Percentiles rank a stretch among this genome's conserved stretches.
These are phyloP conservation scores for Globisporangium perplexum DNA, from an alignment of 352 stramenopile species.

Conservation along the genomic window DNA sequence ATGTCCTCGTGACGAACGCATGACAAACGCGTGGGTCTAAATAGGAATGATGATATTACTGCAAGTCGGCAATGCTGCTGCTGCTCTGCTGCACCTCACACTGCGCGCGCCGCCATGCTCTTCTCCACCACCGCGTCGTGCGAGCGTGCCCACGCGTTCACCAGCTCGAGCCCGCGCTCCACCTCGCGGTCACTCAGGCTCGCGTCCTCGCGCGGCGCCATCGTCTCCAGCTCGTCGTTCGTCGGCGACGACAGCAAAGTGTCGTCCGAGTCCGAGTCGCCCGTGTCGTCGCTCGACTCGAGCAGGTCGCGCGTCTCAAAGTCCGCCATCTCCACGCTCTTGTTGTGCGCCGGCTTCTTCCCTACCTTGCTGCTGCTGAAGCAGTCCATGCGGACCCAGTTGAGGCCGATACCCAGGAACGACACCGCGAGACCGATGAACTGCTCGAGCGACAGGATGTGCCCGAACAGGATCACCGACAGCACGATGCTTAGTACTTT, in stretches of 20 bases:
- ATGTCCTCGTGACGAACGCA: background rate
- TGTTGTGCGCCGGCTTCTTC: background rate
- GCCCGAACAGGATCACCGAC: slow-evolving; percentile 77
- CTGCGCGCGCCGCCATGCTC: slow-evolving; percentile 1
- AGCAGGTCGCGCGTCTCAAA: slow-evolving; percentile 46
- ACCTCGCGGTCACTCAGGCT: slow-evolving; percentile 29
- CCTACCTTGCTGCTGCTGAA: slow-evolving; percentile 26
- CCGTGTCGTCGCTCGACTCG: slow-evolving; percentile 59
- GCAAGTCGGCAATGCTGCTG: background rate
- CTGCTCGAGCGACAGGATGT: slow-evolving; percentile 67
- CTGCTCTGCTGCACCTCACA: slow-evolving; percentile 3
- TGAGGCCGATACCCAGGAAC: slow-evolving; percentile 72
- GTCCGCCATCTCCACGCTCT: slow-evolving; percentile 22
- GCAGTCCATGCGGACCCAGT: slow-evolving; percentile 67
- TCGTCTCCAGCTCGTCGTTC: slow-evolving; percentile 19
- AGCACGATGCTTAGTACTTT: slow-evolving; percentile 85
- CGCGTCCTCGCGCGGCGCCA: slow-evolving; percentile 25
- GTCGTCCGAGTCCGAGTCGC: slow-evolving; percentile 55
- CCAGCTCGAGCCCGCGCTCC: slow-evolving; percentile 53
- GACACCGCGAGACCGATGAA: slow-evolving; percentile 51
- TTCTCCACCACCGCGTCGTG: slow-evolving; percentile 7
- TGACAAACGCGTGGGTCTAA: background rate
- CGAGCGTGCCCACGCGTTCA: slow-evolving; percentile 46
- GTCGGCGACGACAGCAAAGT: slow-evolving; percentile 10
- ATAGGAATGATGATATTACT: slow-evolving; percentile 1